These are phyloP conservation scores for Phytophthora pini DNA, from an alignment of 352 stramenopile species.

Conservation along the genomic window DNA sequence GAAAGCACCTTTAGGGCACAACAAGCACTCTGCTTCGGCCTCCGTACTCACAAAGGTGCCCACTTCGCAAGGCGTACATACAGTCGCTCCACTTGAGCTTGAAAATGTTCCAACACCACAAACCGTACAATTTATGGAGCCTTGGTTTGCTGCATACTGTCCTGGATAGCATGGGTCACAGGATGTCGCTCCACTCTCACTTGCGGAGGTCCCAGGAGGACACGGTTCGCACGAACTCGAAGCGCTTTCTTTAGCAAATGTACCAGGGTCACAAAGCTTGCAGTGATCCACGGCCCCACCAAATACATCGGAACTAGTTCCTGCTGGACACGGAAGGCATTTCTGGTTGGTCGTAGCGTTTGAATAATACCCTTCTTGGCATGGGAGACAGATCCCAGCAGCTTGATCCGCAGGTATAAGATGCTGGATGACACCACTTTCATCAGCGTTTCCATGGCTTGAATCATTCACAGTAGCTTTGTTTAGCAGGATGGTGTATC, in stretches of 20 bases:
- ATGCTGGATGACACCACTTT: background rate
- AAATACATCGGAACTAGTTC: slow-evolving; percentile 13
- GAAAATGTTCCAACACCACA: slow-evolving; percentile 45
- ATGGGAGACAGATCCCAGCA: slow-evolving; percentile 38
- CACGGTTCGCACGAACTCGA: slow-evolving; percentile 43
- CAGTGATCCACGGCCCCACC: slow-evolving; percentile 24
- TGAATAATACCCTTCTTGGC: slow-evolving; percentile 46
- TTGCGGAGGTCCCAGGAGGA: slow-evolving; percentile 41
- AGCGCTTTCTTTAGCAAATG: slow-evolving; percentile 45
- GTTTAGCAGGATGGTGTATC: slow-evolving; percentile 15
- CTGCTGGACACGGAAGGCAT: slow-evolving; percentile 48
- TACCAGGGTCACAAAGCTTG: slow-evolving; percentile 49
- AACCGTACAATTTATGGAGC: slow-evolving; percentile 32
- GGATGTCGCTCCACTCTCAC: slow-evolving; percentile 26
- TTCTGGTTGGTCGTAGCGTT: slow-evolving; percentile 52
- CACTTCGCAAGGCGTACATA: slow-evolving; percentile 24
- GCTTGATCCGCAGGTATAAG: slow-evolving; percentile 23
- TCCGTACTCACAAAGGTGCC: slow-evolving; percentile 42
- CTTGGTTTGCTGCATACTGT: slow-evolving; percentile 35
- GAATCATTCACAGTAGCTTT: background rate
- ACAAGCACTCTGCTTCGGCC: slow-evolving; percentile 54
- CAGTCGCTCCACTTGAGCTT: slow-evolving; percentile 14
- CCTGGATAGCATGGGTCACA: slow-evolving; percentile 55
- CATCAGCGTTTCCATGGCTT: background rate
- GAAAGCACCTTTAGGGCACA: slow-evolving; percentile 48